phyloP scores from a whole-genome alignment of 164 flowering plant genomes.

The Macadamia integrifolia region DNA sequence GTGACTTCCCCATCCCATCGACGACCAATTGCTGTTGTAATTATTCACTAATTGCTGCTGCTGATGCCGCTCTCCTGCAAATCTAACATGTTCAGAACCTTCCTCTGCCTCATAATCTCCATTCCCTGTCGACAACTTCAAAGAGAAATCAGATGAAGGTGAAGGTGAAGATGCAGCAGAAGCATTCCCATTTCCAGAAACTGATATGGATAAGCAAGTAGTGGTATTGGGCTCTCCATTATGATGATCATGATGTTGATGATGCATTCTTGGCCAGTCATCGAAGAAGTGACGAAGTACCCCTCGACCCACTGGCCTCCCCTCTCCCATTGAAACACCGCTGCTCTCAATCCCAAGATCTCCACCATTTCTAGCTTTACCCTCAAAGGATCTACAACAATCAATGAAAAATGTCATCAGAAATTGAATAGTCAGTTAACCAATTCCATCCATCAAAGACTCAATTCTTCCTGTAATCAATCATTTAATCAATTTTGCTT shows the following conservation, averaged over 20 bases:
- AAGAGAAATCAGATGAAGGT: slow-evolving; percentile 54
- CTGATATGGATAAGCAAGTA: slow-evolving; percentile 46
- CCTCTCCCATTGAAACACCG: slow-evolving; percentile 11
- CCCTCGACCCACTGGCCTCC: slow-evolving; percentile 24
- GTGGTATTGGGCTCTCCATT: background rate
- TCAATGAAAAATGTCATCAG: background rate
- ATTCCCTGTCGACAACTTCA: slow-evolving; percentile 67
- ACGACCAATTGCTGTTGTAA: slow-evolving; percentile 33
- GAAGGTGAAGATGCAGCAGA: too few relatives aligned
- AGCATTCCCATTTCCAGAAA: slow-evolving; percentile 23
- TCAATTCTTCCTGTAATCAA: too few relatives aligned
- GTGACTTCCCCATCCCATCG: slow-evolving; percentile 34
- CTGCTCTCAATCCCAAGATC: slow-evolving; percentile 19
- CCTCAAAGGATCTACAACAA: slow-evolving; percentile 30
- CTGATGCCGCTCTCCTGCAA: slow-evolving; percentile 8
- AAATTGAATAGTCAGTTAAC: background rate
- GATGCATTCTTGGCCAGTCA: slow-evolving; percentile 64
- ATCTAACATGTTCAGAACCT: too few relatives aligned
- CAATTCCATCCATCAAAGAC: background rate
- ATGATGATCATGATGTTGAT: slow-evolving; percentile 33
- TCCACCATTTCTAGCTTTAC: slow-evolving; percentile 20
- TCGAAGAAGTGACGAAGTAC: slow-evolving; percentile 70
- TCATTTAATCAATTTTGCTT: too few relatives aligned
- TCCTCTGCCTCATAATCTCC: slow-evolving; percentile 10
- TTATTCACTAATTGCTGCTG: slow-evolving; percentile 12